Conservation (phyloP, 805 yeast species). For the Danielozyma ontarioensis region DNA sequence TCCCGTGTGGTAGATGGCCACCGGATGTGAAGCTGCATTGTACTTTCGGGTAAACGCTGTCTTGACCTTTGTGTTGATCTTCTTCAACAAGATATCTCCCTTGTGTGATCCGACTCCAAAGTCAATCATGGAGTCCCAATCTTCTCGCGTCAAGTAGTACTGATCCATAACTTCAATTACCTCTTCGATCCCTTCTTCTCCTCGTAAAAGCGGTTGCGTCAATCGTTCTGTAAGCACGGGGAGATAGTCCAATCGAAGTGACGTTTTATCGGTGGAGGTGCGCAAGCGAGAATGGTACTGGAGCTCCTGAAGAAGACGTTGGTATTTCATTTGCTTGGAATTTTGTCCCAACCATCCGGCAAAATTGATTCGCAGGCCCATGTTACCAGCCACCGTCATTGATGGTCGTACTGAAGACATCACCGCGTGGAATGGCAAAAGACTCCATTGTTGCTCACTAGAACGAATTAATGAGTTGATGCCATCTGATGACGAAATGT, state of each 20-base stretch:
- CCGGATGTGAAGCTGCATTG: slow-evolving; percentile 74
- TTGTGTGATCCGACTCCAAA: slow-evolving; percentile 61
- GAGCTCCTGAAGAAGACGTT: slow-evolving; percentile 75
- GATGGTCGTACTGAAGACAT: slow-evolving; percentile 82
- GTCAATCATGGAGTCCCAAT: slow-evolving; percentile 86
- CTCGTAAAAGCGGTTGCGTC: slow-evolving; percentile 53
- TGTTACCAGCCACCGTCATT: slow-evolving; percentile 64
- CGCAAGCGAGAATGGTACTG: slow-evolving; percentile 82
- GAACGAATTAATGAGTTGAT: slow-evolving; percentile 81
- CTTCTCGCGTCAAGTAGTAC: slow-evolving; percentile 83
- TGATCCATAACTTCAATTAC: slow-evolving; percentile 75
- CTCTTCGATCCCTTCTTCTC: slow-evolving; percentile 58
- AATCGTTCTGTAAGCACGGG: slow-evolving; percentile 58
- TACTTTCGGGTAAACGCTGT: slow-evolving; percentile 83
- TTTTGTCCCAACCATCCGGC: slow-evolving; percentile 88
- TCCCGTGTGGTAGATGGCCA: slow-evolving; percentile 75
- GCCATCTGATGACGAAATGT: slow-evolving; percentile 79
- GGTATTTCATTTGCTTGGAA: slow-evolving; percentile 75
- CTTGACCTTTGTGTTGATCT: slow-evolving; percentile 72
- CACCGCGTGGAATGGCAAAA: slow-evolving; percentile 86
- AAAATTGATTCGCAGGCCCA: slow-evolving; percentile 68
- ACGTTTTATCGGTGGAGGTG: slow-evolving; percentile 70
- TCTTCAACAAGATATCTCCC: slow-evolving; percentile 45
- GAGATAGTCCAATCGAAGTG: slow-evolving; percentile 71
- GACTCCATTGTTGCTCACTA: slow-evolving; percentile 90